Evolutionary conservation across 306 rosid genomes (phyloP).

Genomic region (Casuarina cunninghamiana): DNA sequence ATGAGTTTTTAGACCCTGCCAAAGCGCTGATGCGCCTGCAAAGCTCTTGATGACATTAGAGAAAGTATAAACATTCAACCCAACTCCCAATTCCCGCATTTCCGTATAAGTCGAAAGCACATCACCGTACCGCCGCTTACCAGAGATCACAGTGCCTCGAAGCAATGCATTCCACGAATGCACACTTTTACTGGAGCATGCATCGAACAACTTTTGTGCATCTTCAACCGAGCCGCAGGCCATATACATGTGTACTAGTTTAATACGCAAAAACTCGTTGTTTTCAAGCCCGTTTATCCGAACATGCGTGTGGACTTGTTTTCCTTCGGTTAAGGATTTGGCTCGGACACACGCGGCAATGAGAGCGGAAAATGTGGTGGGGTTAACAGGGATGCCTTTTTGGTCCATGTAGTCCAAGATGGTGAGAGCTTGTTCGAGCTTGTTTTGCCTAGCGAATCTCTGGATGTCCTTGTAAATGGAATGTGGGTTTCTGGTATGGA

Average conservation of each 20-base stretch:
- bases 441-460: slow-evolving; percentile 47
- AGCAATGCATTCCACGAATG: slow-evolving; percentile 78
- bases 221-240: slow-evolving; percentile 57
- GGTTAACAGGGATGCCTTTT: slow-evolving; percentile 59
- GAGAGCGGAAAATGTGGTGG: slow-evolving; percentile 67
- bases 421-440: slow-evolving; percentile 53
- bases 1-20: slow-evolving; percentile 66
- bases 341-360: slow-evolving; percentile 61
- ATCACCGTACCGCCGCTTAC: slow-evolving; percentile 46
- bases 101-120: slow-evolving; percentile 42
- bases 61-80: slow-evolving; percentile 70
- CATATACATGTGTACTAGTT: slow-evolving; percentile 57
- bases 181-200: slow-evolving; percentile 44
- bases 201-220: slow-evolving; percentile 55
- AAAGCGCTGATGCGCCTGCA: slow-evolving; percentile 66
- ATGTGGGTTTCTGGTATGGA: slow-evolving; percentile 65
- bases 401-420: slow-evolving; percentile 70
- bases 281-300: slow-evolving; percentile 59
- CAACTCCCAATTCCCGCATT: slow-evolving; percentile 67
- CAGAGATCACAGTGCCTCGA: slow-evolving; percentile 68
- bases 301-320: slow-evolving; percentile 48
- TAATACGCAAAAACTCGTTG: slow-evolving; percentile 52
- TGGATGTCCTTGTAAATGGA: slow-evolving; percentile 59
- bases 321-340: slow-evolving; percentile 42
- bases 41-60: slow-evolving; percentile 73